phyloP scores from a whole-genome alignment of 345 rosid genomes.

The Eucalyptus tenuipes region DNA sequence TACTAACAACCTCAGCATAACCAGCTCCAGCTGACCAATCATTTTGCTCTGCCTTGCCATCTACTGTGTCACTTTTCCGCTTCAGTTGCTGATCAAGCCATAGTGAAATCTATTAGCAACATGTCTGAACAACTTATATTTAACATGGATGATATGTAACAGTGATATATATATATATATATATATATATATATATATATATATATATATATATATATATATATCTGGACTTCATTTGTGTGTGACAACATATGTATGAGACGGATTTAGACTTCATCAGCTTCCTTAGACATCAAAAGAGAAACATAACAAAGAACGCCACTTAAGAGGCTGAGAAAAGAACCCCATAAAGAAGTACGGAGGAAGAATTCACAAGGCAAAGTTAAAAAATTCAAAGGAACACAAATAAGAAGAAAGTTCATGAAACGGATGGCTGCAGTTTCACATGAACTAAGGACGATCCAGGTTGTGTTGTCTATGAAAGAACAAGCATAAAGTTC shows the following conservation, averaged over 20 bases:
- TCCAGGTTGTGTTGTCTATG: background rate
- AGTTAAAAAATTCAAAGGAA: background rate
- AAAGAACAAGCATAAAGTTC: background rate
- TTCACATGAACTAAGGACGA: background rate
- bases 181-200: too few species aligned
- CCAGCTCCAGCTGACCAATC: constrained; percentile 41
- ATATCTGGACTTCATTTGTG: background rate
- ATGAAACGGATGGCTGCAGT: background rate
- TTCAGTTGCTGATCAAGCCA: constrained; percentile 39
- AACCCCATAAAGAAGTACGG: background rate
- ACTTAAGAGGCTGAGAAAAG: background rate
- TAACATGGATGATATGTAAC: background rate
- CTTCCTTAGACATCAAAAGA: background rate
- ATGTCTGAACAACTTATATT: background rate
- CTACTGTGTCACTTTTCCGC: constrained; percentile 59
- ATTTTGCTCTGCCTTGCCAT: constrained; percentile 38
- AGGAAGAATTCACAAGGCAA: background rate
- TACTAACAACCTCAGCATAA: constrained; percentile 27
- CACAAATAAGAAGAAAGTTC: background rate
- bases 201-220: too few species aligned
- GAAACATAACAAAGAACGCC: background rate
- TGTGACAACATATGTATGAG: background rate
- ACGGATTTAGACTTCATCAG: background rate
- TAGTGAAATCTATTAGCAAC: background rate
- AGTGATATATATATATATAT: too few species aligned